Evolutionary conservation across 2,329 filamentous ascomycete species (phyloP).

Genomic region (Aspergillus sp.): DNA sequence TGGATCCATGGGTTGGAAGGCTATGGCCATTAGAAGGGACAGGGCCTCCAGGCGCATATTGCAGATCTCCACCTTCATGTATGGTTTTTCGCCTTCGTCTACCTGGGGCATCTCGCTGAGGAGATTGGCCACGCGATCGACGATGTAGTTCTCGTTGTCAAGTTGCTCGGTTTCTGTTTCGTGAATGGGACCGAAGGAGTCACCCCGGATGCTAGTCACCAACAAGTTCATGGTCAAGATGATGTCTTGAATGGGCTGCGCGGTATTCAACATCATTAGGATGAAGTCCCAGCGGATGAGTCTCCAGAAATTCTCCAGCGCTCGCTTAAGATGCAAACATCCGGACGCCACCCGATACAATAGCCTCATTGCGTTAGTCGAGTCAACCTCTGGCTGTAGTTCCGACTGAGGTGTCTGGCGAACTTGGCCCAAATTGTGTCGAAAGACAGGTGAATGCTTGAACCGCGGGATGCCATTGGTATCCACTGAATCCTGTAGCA

Average conservation of each 20-base stretch:
- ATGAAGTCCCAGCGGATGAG: conserved; percentile 50
- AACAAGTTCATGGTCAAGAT: conserved; percentile 48
- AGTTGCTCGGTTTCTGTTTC: conserved; percentile 31
- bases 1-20: conserved; percentile 47
- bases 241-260: conserved; percentile 50
- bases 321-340: conserved; percentile 37
- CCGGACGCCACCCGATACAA: conserved; percentile 46
- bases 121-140: conserved; percentile 51
- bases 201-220: conserved; percentile 45
- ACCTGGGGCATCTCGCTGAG: conserved; percentile 46
- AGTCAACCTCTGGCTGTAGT: conserved; percentile 44
- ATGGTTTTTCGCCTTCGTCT: conserved; percentile 36
- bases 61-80: conserved; percentile 31
- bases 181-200: conserved; percentile 49
- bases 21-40: conserved; percentile 34
- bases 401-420: conserved; percentile 35
- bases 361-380: conserved; percentile 47
- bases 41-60: conserved; percentile 39
- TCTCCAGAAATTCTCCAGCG: conserved; percentile 46
- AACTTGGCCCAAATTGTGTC: conserved; percentile 31
- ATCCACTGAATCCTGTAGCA: conserved; percentile 41
- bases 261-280: conserved; percentile 51
- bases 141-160: conserved; percentile 39
- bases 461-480: conserved; percentile 49
- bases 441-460: conserved; percentile 36